Percentiles rank a stretch among this genome's conserved stretches.
Conservation (phyloP, 139 green algal genomes). For the Coelastrella sp. region DNA sequence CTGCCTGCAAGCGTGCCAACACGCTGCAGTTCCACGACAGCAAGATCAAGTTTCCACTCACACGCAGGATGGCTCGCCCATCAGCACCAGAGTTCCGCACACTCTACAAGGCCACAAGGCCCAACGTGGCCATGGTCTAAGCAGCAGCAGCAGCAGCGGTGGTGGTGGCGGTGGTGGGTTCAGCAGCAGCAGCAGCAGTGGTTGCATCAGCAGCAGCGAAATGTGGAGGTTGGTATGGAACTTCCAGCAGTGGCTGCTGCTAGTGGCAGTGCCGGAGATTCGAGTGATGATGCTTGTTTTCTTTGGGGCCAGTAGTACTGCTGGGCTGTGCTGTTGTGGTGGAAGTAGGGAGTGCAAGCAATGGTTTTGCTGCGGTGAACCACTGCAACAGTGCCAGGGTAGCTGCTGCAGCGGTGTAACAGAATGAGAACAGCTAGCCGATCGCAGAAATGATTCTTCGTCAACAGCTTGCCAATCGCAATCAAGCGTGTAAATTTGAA, state of each 20-base stretch:
- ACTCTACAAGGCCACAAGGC: constrained; percentile 90
- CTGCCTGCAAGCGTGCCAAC: constrained; percentile 91
- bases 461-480: background rate
- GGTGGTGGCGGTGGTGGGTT: background rate
- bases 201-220: background rate
- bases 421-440: background rate
- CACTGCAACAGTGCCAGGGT: background rate
- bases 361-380: background rate
- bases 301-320: background rate
- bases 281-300: background rate
- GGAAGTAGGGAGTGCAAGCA: background rate
- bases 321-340: background rate
- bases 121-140: constrained; percentile 87
- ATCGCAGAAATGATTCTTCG: background rate
- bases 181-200: background rate
- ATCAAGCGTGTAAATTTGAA: background rate
- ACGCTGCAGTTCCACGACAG: constrained; percentile 95
- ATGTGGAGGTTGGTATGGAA: background rate
- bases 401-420: background rate
- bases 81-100: constrained; percentile 75
- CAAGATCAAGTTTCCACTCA: constrained; percentile 95
- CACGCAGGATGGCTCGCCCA: constrained; percentile 60
- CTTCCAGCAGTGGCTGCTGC: background rate
- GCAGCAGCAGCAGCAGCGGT: constrained; percentile 2
- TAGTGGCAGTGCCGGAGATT: too few species aligned